phyloP scores from a whole-genome alignment of 805 yeast genomes.

The Starmerella bacillaris region DNA sequence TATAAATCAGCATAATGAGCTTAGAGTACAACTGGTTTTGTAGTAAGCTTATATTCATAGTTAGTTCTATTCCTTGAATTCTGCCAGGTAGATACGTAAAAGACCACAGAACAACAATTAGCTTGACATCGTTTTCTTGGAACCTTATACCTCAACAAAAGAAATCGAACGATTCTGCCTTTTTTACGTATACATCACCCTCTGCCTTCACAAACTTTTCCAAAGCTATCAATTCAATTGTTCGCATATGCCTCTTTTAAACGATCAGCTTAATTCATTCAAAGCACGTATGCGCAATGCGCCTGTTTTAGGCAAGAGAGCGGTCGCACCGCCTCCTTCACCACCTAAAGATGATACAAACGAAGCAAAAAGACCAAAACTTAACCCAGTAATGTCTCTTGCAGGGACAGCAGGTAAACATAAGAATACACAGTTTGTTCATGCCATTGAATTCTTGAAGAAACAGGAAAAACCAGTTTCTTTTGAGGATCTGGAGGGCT shows the following conservation, averaged over 20 bases:
- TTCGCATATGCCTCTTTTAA: slow-evolving; percentile 24
- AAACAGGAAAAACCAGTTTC: slow-evolving; percentile 47
- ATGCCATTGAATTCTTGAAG: slow-evolving; percentile 83
- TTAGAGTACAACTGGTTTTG: too few relatives aligned
- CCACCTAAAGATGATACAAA: slow-evolving; percentile 6
- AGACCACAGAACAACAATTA: too few relatives aligned
- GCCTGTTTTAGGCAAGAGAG: slow-evolving; percentile 29
- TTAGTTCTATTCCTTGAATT: too few relatives aligned
- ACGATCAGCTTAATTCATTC: slow-evolving; percentile 48
- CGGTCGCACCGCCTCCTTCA: slow-evolving; percentile 8
- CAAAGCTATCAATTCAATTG: background rate
- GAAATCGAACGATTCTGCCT: too few relatives aligned
- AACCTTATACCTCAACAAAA: too few relatives aligned
- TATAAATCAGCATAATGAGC: too few relatives aligned
- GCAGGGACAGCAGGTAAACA: slow-evolving; percentile 32
- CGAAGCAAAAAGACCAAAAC: slow-evolving; percentile 16
- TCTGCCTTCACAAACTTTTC: background rate
- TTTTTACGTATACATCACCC: too few relatives aligned
- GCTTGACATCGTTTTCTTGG: too few relatives aligned
- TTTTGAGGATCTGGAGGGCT: slow-evolving; percentile 45
- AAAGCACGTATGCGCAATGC: slow-evolving; percentile 42
- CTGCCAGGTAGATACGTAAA: too few relatives aligned
- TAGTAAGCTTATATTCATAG: too few relatives aligned
- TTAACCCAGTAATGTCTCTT: slow-evolving; percentile 21
- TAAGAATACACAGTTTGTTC: slow-evolving; percentile 67